These are phyloP conservation scores for Penicillium canariense DNA, from an alignment of 495 filamentous ascomycete species.

Conservation along the genomic window DNA sequence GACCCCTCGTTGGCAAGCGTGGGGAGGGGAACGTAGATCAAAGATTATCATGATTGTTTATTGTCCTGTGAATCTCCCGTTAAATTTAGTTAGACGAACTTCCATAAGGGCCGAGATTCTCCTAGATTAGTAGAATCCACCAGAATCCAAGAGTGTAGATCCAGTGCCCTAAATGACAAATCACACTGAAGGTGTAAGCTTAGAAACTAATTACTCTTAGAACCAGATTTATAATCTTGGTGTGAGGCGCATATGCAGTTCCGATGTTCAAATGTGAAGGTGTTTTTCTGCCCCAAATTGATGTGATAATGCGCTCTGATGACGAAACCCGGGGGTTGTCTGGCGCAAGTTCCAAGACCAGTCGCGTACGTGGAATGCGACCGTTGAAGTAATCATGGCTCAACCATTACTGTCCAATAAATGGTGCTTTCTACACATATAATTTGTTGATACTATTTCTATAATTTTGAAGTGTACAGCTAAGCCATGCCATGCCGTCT, in stretches of 20 bases:
- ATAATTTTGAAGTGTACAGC: too few species aligned
- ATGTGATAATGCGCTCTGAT: slow-evolving; percentile 26
- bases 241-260: neutral
- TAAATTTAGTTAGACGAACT: neutral
- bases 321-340: slow-evolving; percentile 21
- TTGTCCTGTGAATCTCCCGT: neutral
- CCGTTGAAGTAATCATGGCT: neutral
- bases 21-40: slow-evolving; percentile 9
- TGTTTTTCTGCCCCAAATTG: slow-evolving; percentile 15
- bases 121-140: neutral
- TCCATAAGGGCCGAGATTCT: neutral
- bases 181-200: neutral
- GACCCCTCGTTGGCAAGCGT: slow-evolving; percentile 1
- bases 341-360: slow-evolving; percentile 3
- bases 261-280: slow-evolving; percentile 5
- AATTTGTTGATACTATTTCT: too few species aligned
- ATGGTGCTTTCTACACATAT: too few species aligned
- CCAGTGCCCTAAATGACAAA: too few species aligned
- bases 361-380: neutral
- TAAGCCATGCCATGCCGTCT: too few species aligned
- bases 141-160: too few species aligned
- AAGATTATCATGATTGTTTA: neutral
- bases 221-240: neutral
- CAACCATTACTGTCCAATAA: too few species aligned
- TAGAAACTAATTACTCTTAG: neutral